phyloP scores from a whole-genome alignment of 805 yeast species.

The Candida krabiensis region DNA sequence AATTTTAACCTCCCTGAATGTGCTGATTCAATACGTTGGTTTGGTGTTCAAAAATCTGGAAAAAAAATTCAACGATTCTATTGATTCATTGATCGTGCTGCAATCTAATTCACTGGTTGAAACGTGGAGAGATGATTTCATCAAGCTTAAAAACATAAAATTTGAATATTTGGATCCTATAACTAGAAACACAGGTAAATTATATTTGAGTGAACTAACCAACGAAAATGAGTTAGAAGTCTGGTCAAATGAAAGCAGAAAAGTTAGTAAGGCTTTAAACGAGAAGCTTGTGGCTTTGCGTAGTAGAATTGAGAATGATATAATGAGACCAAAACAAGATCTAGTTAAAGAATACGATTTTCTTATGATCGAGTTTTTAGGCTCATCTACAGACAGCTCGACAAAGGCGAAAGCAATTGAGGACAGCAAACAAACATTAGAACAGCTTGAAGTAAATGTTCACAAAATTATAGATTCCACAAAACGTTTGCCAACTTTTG shows the following conservation, averaged over 20 bases:
- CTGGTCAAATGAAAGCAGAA: constrained; percentile 33
- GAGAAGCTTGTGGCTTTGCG: constrained; percentile 32
- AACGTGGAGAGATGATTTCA: constrained; percentile 38
- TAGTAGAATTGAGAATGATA: constrained; percentile 36
- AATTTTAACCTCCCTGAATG: constrained; percentile 49
- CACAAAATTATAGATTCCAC: constrained; percentile 20
- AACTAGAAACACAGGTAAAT: constrained; percentile 7
- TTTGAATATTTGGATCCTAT: constrained; percentile 24
- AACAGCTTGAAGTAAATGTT: constrained; percentile 25
- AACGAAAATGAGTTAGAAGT: constrained; percentile 29
- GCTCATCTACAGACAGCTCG: constrained; percentile 11
- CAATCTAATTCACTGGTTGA: constrained; percentile 43
- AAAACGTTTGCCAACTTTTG: constrained; percentile 29
- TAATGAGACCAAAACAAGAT: constrained; percentile 32
- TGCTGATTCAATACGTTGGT: constrained; percentile 51
- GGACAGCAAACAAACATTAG: constrained; percentile 22
- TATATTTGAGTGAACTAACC: constrained; percentile 36
- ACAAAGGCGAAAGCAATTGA: constrained; percentile 13
- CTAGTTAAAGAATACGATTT: constrained; percentile 43
- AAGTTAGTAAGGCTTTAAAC: constrained; percentile 15
- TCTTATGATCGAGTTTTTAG: constrained; percentile 38
- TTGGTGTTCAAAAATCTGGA: constrained; percentile 44
- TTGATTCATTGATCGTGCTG: constrained; percentile 34
- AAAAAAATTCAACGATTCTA: constrained; percentile 37
- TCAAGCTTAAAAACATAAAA: constrained; percentile 25